Evolutionary conservation across 148 eudicot genomes (phyloP), one percentile per base, ranked within the genome.

Genomic region (Oxyria digyna): DNA sequence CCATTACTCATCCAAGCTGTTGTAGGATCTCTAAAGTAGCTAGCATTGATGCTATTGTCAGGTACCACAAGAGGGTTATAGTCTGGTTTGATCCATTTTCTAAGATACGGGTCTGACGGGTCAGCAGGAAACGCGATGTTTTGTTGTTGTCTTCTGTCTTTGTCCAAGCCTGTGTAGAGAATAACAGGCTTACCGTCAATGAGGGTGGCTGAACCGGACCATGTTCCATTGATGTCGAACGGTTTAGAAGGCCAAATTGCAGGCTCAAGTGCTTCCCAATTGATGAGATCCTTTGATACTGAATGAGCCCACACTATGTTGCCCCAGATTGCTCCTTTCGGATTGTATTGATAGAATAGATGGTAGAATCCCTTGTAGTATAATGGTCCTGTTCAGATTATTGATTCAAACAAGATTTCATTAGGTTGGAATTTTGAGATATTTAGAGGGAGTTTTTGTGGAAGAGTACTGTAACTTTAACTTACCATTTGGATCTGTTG

Each of bases 231-330:
- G 27, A 72, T 75, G 37, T 88, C 90, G 29, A 84, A 85, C 18
- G 88, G 81, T 68, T 69, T 66, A 21, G 86, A 84, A 9, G 79
- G 79, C 31, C 72, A 70, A 41, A 88, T 63, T 21, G 95, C 95
- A 0, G 83, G 91, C 33, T 84, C 82, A 20, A 88, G 80, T 9
- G 82, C 59, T 7, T 43, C 66, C 95, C 95, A 88, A 48, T 86
- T 82, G 68, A 85, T 78, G 20, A 85, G 40, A 78, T 85, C 89
- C 55, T 43, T 77, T 1, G 95, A 88, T 3, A 88, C 87, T 0
- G 95, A 88, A 67, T 86, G 95, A 26, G 84, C 95, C 95, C 95
- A 88, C 26, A 88, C 88, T 72, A 88, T 88, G 67, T 88, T 82
- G 17, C 95, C 95, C 88, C 95, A 88, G 2, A 75, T 76, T 0